A percentile compares a stretch with the other conserved stretches of the same genome.
Evolutionary conservation across 768 basidiomycete species (phyloP).

Genomic region (Amanita pseudoporphyria): DNA sequence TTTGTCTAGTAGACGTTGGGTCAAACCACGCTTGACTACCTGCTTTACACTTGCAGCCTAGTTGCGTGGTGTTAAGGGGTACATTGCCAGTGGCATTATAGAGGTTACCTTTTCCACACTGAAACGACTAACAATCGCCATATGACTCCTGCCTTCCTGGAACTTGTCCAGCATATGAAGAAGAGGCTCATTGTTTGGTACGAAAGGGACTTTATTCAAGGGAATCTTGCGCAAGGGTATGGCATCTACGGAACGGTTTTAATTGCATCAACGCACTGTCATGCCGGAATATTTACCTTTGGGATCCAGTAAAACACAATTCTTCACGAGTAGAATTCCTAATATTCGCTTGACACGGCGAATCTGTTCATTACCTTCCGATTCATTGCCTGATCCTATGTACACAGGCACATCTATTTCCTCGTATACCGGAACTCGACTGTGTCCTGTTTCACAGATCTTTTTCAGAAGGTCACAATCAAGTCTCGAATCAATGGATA

Average conservation of each 20-base stretch:
- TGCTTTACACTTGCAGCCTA: constrained; percentile 74
- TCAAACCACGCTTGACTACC: constrained; percentile 71
- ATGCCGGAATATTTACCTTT: constrained; percentile 37
- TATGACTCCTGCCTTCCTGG: constrained; percentile 85
- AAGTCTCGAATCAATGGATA: constrained; percentile 74
- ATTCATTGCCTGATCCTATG: constrained; percentile 14
- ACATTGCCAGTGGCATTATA: neutral
- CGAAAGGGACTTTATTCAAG: constrained; percentile 78
- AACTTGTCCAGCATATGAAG: constrained; percentile 82
- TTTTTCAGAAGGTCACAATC: constrained; percentile 72
- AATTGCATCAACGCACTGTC: neutral
- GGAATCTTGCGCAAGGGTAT: constrained; percentile 76
- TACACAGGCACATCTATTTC: constrained; percentile 56
- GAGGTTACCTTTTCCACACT: constrained; percentile 45
- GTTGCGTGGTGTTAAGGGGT: neutral
- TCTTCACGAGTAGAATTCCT: constrained; percentile 82
- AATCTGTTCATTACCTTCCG: constrained; percentile 14
- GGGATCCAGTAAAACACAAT: constrained; percentile 82
- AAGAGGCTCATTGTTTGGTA: constrained; percentile 79
- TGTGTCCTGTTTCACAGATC: constrained; percentile 74
- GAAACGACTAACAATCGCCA: constrained; percentile 81
- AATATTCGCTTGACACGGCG: constrained; percentile 71
- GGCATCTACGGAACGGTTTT: constrained; percentile 41
- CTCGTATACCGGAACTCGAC: constrained; percentile 76
- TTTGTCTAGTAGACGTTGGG: constrained; percentile 64